phyloP scores from a whole-genome alignment of 1,284 basidiomycete species.

The Laetiporus sulphureus region DNA sequence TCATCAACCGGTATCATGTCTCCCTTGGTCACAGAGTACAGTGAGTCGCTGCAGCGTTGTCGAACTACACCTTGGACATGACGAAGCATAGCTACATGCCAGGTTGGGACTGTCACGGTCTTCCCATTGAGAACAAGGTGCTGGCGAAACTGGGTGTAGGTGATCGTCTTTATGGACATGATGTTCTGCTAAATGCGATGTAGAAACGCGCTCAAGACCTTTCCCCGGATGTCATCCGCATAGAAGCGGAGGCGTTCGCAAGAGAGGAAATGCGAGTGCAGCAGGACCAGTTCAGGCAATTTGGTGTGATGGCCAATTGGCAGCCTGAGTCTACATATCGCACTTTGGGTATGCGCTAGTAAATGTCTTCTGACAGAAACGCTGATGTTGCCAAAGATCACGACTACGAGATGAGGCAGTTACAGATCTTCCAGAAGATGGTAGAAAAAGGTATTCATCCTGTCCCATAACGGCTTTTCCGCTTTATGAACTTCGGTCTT shows the following conservation, averaged over 20 bases:
- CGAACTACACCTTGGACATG: background rate
- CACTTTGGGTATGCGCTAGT: conserved; percentile 63
- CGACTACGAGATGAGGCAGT: conserved; percentile 84
- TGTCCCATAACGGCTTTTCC: background rate
- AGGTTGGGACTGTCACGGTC: conserved; percentile 98
- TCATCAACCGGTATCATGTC: conserved; percentile 89
- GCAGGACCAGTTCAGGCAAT: conserved; percentile 72
- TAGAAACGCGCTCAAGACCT: conserved; percentile 48
- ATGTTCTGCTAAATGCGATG: conserved; percentile 2
- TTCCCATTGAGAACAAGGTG: conserved; percentile 95
- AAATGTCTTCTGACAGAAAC: background rate
- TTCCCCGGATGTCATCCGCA: conserved; percentile 59
- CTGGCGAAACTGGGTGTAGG: conserved; percentile 65
- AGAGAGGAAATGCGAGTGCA: conserved; percentile 73
- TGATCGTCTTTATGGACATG: background rate
- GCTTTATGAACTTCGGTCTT: background rate
- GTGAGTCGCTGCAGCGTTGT: conserved; percentile 39
- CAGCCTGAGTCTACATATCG: conserved; percentile 69
- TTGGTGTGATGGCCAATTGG: conserved; percentile 96
- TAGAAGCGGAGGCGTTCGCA: conserved; percentile 71
- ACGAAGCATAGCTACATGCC: conserved; percentile 71
- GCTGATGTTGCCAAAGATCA: conserved; percentile 53
- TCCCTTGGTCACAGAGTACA: conserved; percentile 76
- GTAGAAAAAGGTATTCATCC: conserved; percentile 61
- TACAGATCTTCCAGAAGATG: conserved; percentile 86